Evolutionary conservation across 2,329 filamentous ascomycete genomes (phyloP).

Genomic region (Aspergillaceae sp.): DNA sequence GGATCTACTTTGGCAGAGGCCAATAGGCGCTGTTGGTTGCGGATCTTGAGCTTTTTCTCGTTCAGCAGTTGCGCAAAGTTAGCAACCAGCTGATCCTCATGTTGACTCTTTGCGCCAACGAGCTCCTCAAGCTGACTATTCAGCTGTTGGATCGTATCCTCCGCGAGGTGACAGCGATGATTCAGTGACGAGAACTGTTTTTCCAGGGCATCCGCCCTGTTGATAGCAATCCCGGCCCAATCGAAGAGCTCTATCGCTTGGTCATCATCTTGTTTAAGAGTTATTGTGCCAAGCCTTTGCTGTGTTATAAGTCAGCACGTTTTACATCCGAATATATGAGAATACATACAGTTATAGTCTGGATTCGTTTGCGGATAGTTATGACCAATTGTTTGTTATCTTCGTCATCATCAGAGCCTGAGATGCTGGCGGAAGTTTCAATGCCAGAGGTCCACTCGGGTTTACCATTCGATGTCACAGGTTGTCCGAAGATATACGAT

Average conservation of each 20-base stretch:
- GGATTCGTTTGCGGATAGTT: conserved; percentile 35
- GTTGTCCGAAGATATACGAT: conserved; percentile 26
- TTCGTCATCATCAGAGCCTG: conserved; percentile 15
- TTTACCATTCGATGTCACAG: conserved; percentile 8
- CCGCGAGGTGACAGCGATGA: conserved; percentile 35
- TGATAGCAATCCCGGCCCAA: conserved; percentile 45
- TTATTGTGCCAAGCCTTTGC: conserved; percentile 48
- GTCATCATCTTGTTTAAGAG: conserved; percentile 44
- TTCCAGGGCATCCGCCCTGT: conserved; percentile 36
- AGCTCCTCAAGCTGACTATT: conserved; percentile 50
- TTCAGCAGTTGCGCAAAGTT: conserved; percentile 53
- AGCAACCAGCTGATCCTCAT: conserved; percentile 49
- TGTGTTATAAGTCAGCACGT: conserved; percentile 13
- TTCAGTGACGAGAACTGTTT: conserved; percentile 35
- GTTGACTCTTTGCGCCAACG: conserved; percentile 47
- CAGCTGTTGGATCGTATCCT: conserved; percentile 44
- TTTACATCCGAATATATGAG: background rate
- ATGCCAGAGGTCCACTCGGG: conserved; percentile 18
- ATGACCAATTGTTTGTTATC: conserved; percentile 31
- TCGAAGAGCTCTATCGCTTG: conserved; percentile 49
- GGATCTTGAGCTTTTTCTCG: conserved; percentile 56
- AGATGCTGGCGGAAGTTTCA: conserved; percentile 25
- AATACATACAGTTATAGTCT: conserved; percentile 42
- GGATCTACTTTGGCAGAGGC: conserved; percentile 41
- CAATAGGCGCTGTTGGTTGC: conserved; percentile 52